phyloP scores from a whole-genome alignment of 2,329 filamentous ascomycete species.

The Fusarium chlamydosporum region DNA sequence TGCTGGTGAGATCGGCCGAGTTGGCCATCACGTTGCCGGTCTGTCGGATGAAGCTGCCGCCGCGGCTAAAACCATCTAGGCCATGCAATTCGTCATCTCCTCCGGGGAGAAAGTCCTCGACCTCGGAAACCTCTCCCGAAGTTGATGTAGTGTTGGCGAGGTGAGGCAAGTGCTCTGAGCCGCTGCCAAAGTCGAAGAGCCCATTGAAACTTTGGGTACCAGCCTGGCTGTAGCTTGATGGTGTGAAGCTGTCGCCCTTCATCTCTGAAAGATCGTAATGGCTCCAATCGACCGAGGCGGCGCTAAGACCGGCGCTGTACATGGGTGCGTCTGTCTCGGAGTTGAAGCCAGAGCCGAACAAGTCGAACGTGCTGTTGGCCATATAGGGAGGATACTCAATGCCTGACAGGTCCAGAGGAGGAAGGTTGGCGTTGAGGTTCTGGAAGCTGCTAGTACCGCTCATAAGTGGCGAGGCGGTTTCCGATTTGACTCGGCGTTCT shows the following conservation, averaged over 20 bases:
- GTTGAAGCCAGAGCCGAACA: constrained; percentile 63
- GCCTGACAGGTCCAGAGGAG: constrained; percentile 70
- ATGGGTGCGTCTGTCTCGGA: constrained; percentile 70
- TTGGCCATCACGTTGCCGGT: constrained; percentile 59
- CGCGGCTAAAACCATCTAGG: constrained; percentile 55
- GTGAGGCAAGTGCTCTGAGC: constrained; percentile 68
- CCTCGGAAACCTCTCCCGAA: constrained; percentile 77
- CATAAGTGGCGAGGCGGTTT: constrained; percentile 72
- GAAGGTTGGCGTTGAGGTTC: constrained; percentile 67
- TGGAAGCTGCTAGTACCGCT: constrained; percentile 64
- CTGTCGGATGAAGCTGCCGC: constrained; percentile 64
- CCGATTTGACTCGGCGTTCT: constrained; percentile 71
- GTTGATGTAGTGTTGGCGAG: constrained; percentile 71
- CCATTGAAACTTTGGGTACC: constrained; percentile 65
- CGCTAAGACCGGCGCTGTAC: constrained; percentile 73
- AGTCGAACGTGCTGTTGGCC: constrained; percentile 64
- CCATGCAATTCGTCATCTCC: constrained; percentile 65
- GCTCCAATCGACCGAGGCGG: constrained; percentile 64
- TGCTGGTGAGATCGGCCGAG: constrained; percentile 62
- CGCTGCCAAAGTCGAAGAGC: constrained; percentile 65
- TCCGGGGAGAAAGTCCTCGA: constrained; percentile 69
- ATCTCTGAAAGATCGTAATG: constrained; percentile 63
- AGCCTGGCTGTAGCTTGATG: constrained; percentile 69
- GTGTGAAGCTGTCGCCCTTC: constrained; percentile 64
- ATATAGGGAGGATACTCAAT: constrained; percentile 67